phyloP scores from a whole-genome alignment of 2,329 filamentous ascomycete species.

The Diaporthe aspalathi region DNA sequence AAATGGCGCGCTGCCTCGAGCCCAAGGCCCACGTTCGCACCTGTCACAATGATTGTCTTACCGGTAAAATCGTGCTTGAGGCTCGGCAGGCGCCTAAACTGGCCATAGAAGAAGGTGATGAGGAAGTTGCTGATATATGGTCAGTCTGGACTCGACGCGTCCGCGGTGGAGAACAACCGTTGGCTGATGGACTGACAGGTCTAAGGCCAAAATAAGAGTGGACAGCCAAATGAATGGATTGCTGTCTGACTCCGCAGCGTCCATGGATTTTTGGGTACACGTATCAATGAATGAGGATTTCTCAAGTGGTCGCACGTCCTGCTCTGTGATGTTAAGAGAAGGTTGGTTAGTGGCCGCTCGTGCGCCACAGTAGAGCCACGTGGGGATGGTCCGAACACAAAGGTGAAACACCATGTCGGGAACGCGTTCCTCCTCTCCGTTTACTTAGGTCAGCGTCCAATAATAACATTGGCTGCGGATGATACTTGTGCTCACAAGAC shows the following conservation, averaged over 20 bases:
- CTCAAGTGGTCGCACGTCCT: not conserved
- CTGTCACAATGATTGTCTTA: slow-evolving; percentile 53
- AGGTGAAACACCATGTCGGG: not conserved
- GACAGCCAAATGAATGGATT: slow-evolving; percentile 31
- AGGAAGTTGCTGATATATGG: slow-evolving; percentile 13
- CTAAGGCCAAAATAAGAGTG: slow-evolving; percentile 31
- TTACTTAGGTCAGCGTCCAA: not conserved
- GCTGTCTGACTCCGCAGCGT: not conserved
- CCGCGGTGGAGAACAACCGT: too few relatives aligned
- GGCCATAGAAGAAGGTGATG: slow-evolving; percentile 35
- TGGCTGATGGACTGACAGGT: slow-evolving; percentile 22
- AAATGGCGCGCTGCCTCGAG: slow-evolving; percentile 53
- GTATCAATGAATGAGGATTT: not conserved
- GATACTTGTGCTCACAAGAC: not conserved
- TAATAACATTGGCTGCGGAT: too few relatives aligned
- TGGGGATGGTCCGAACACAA: not conserved
- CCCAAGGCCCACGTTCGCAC: slow-evolving; percentile 55
- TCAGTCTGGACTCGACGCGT: not conserved
- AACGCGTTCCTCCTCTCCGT: slow-evolving; percentile 2
- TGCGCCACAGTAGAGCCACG: not conserved
- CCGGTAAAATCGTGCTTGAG: slow-evolving; percentile 36
- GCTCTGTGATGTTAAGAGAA: not conserved
- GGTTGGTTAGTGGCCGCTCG: not conserved
- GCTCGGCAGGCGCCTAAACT: slow-evolving; percentile 32
- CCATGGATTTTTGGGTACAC: slow-evolving; percentile 9